Conservation (phyloP, 495 filamentous ascomycete genomes). For the Corynascus novoguineensis region DNA sequence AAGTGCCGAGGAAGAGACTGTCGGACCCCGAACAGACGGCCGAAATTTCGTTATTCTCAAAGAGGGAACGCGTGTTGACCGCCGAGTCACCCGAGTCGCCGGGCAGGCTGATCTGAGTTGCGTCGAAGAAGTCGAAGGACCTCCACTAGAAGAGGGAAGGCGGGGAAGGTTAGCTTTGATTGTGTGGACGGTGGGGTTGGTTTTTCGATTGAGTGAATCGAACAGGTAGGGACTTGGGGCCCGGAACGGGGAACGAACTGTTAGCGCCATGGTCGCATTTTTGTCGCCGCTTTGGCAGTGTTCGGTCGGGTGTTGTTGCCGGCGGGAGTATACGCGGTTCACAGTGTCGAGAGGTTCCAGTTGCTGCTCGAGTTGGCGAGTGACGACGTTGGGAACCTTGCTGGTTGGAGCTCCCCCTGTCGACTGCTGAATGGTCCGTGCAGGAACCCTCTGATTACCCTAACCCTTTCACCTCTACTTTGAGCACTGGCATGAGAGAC, state of each 20-base stretch:
- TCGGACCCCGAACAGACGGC: slow-evolving; percentile 79
- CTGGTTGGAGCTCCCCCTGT: slow-evolving; percentile 5
- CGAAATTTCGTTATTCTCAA: slow-evolving; percentile 46
- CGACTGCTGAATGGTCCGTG: neutral
- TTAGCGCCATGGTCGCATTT: slow-evolving; percentile 36
- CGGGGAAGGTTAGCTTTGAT: slow-evolving; percentile 13
- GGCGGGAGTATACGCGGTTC: neutral
- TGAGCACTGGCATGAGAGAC: neutral
- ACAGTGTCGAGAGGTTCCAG: neutral
- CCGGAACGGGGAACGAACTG: slow-evolving; percentile 21
- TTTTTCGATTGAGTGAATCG: neutral
- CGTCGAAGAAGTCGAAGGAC: slow-evolving; percentile 98
- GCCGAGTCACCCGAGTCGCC: slow-evolving; percentile 52
- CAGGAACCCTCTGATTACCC: neutral
- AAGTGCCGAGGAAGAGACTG: slow-evolving; percentile 81
- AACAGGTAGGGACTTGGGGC: neutral
- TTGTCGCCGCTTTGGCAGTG: neutral
- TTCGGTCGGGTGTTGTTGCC: neutral
- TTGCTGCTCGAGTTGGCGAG: neutral
- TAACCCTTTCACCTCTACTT: slow-evolving; percentile 10
- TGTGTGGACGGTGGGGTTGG: neutral
- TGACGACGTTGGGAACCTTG: slow-evolving; percentile 15
- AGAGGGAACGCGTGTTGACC: slow-evolving; percentile 39
- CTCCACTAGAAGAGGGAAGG: slow-evolving; percentile 65
- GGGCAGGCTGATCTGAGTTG: slow-evolving; percentile 72